phyloP scores from a whole-genome alignment of 768 basidiomycete species.

The Asterophora lycoperdoides region DNA sequence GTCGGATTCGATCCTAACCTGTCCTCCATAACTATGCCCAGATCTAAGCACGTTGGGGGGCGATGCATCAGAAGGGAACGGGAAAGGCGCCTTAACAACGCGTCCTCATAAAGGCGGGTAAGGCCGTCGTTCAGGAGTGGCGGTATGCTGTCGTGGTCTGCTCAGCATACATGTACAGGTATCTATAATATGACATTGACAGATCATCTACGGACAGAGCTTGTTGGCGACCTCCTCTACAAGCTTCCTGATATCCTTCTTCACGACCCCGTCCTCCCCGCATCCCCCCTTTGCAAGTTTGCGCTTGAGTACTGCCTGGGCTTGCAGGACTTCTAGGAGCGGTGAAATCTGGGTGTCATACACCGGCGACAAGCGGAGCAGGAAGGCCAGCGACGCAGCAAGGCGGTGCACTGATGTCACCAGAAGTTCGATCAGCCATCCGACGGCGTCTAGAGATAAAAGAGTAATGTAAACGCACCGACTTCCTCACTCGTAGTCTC shows the following conservation, averaged over 20 bases:
- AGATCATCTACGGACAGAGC: conserved; percentile 32
- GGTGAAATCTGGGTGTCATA: conserved; percentile 49
- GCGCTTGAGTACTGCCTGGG: conserved; percentile 47
- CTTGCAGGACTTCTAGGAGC: conserved; percentile 70
- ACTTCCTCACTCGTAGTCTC: conserved; percentile 78
- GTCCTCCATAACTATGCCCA: too few species aligned
- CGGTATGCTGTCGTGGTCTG: too few species aligned
- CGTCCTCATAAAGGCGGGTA: too few species aligned
- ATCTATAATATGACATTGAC: too few species aligned
- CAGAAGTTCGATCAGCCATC: too few species aligned
- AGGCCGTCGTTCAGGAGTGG: too few species aligned
- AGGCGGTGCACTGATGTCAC: conserved; percentile 78
- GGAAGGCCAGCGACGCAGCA: conserved; percentile 69
- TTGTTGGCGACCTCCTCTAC: conserved; percentile 58
- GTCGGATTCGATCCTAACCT: too few species aligned
- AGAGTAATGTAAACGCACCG: conserved; percentile 44
- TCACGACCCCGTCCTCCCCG: conserved; percentile 47
- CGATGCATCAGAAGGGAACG: too few species aligned
- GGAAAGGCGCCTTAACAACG: too few species aligned
- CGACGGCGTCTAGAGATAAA: conserved; percentile 2
- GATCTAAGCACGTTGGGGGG: too few species aligned
- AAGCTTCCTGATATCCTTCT: conserved; percentile 63
- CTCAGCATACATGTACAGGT: too few species aligned
- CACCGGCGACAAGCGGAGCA: conserved; percentile 72
- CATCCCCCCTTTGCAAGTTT: conserved; percentile 55